These are phyloP conservation scores for Phaeomoniella chlamydospora DNA, from an alignment of 2,329 filamentous ascomycete genomes.

Conservation along the genomic window DNA sequence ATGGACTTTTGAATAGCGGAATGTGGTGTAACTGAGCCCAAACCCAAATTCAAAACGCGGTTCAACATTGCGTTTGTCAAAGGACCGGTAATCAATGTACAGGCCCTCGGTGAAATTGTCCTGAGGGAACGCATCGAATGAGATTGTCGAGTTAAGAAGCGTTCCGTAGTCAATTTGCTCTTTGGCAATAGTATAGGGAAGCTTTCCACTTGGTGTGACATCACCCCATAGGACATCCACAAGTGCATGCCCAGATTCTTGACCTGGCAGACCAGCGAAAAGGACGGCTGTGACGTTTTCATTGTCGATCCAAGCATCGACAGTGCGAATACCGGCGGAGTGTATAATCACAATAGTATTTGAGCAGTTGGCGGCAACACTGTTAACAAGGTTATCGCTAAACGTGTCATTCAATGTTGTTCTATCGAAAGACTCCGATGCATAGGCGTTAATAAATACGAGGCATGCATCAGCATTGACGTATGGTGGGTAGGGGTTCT, in stretches of 20 bases:
- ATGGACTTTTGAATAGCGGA: slow-evolving; percentile 8
- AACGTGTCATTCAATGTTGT: neutral
- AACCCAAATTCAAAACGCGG: slow-evolving; percentile 24
- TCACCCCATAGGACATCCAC: slow-evolving; percentile 44
- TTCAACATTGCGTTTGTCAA: slow-evolving; percentile 25
- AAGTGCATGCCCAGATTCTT: slow-evolving; percentile 44
- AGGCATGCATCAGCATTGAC: neutral
- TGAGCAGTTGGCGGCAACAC: slow-evolving; percentile 43
- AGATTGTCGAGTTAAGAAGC: slow-evolving; percentile 3
- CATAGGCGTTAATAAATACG: neutral
- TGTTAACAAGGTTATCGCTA: slow-evolving; percentile 23
- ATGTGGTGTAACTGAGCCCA: slow-evolving; percentile 16
- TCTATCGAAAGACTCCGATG: neutral
- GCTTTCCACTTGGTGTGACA: slow-evolving; percentile 39
- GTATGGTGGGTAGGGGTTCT: neutral
- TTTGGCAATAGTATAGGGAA: slow-evolving; percentile 42
- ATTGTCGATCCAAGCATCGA: slow-evolving; percentile 48
- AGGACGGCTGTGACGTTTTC: slow-evolving; percentile 50
- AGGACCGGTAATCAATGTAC: slow-evolving; percentile 39
- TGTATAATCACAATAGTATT: slow-evolving; percentile 53
- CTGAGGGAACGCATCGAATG: slow-evolving; percentile 12
- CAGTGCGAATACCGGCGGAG: slow-evolving; percentile 45
- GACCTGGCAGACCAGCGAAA: slow-evolving; percentile 50
- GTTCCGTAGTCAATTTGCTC: slow-evolving; percentile 42
- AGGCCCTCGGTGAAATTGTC: slow-evolving; percentile 34